phyloP scores from a whole-genome alignment of 768 basidiomycete genomes.

The Russula emetica region DNA sequence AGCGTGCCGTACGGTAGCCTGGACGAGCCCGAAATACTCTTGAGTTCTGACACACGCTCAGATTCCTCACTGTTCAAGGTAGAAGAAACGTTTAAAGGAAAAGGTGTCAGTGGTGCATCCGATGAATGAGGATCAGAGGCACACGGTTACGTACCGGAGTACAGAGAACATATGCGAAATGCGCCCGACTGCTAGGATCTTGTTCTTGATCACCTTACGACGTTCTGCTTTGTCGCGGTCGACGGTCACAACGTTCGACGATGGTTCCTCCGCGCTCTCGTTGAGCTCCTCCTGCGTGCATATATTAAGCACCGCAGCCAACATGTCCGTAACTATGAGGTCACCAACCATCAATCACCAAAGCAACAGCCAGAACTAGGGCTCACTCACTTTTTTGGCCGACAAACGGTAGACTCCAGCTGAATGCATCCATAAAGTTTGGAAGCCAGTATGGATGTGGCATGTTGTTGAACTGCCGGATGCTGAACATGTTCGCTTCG shows the following conservation, averaged over 20 bases:
- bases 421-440: constrained; percentile 97
- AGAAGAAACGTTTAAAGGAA: neutral
- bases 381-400: constrained; percentile 84
- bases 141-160: constrained; percentile 60
- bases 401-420: constrained; percentile 96
- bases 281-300: constrained; percentile 97
- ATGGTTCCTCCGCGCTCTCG: constrained; percentile 48
- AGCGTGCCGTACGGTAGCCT: constrained; percentile 81
- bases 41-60: constrained; percentile 95
- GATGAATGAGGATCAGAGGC: neutral
- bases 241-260: neutral
- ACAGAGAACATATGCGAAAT: constrained; percentile 96
- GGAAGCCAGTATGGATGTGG: constrained; percentile 96
- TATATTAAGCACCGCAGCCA: constrained; percentile 94
- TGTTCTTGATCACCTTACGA: constrained; percentile 92
- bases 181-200: constrained; percentile 94
- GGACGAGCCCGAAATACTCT: constrained; percentile 75
- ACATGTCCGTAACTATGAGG: constrained; percentile 89
- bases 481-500: constrained; percentile 98
- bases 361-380: too few species aligned
- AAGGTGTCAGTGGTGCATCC: neutral
- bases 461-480: constrained; percentile 94
- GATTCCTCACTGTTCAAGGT: constrained; percentile 76
- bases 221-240: constrained; percentile 62
- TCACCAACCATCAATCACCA: neutral